These are phyloP conservation scores for thale cress (Arabidopsis thaliana) DNA, from an alignment of 345 rosid genomes.

Conservation along the genomic window DNA sequence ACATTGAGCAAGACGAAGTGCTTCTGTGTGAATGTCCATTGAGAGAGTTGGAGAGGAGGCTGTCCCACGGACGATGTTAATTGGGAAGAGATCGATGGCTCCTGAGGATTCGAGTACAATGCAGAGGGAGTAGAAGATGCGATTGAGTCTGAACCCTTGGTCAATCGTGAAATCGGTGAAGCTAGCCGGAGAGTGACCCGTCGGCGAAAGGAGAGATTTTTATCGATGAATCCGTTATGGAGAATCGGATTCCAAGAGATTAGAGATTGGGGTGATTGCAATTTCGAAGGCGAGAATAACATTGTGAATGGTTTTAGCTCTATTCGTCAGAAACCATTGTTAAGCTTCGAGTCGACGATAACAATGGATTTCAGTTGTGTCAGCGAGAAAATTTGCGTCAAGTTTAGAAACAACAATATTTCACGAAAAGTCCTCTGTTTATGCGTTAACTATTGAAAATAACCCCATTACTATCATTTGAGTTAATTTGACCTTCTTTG, in stretches of 20 bases:
- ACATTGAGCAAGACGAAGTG: conserved; percentile 65
- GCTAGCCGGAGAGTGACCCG: conserved; percentile 42
- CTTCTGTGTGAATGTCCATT: conserved; percentile 68
- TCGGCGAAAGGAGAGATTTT: conserved; percentile 17
- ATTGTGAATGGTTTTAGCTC: conserved; percentile 36
- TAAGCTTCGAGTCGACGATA: conserved; percentile 37
- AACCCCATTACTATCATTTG: not conserved
- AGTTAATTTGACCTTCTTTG: not conserved
- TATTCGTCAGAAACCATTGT: conserved; percentile 28
- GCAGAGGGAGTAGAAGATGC: conserved; percentile 25
- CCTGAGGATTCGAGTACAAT: conserved; percentile 15
- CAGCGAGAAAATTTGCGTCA: not conserved
- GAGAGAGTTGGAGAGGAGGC: conserved; percentile 57
- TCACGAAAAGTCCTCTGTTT: not conserved
- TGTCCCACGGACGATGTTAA: conserved; percentile 67
- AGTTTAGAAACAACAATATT: not conserved
- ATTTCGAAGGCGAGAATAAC: conserved; percentile 45
- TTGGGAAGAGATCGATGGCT: conserved; percentile 45
- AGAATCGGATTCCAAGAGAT: conserved; percentile 13
- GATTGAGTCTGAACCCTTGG: conserved; percentile 25
- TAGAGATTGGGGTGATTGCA: conserved; percentile 34
- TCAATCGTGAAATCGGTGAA: conserved; percentile 39
- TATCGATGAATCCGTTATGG: not conserved
- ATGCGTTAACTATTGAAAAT: not conserved
- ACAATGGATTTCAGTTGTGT: conserved; percentile 10